phyloP scores from a whole-genome alignment of 805 yeast species.

The Starmerella vaccinii region DNA sequence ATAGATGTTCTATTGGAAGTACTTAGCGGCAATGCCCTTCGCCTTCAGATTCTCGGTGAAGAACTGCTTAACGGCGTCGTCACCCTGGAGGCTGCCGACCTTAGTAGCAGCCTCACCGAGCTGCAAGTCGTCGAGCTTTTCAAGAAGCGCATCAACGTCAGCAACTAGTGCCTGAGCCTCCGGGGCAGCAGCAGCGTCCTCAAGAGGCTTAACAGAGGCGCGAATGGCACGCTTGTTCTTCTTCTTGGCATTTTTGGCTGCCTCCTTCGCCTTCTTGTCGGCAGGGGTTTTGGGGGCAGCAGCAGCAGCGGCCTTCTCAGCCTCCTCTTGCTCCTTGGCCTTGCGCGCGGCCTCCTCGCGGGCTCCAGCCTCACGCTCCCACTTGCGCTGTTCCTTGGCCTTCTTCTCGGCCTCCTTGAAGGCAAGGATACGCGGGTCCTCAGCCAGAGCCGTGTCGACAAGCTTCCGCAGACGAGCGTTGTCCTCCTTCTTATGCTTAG shows the following conservation, averaged over 20 bases:
- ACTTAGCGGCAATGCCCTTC: slow-evolving; percentile 26
- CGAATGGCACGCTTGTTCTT: slow-evolving; percentile 88
- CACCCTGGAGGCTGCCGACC: slow-evolving; percentile 50
- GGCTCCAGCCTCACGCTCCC: slow-evolving; percentile 97
- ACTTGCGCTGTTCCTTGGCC: slow-evolving; percentile 87
- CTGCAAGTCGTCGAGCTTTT: slow-evolving; percentile 66
- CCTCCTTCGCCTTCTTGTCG: slow-evolving; percentile 77
- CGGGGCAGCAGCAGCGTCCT: slow-evolving; percentile 48
- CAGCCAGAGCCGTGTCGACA: slow-evolving; percentile 76
- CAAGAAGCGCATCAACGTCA: slow-evolving; percentile 72
- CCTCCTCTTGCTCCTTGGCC: slow-evolving; percentile 80
- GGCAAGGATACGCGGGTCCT: slow-evolving; percentile 89
- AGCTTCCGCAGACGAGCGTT: slow-evolving; percentile 76
- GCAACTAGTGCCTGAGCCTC: slow-evolving; percentile 40
- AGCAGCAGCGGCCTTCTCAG: slow-evolving; percentile 64
- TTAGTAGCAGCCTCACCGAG: slow-evolving; percentile 65
- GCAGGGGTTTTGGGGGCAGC: slow-evolving; percentile 50
- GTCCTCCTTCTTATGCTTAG: slow-evolving; percentile 96
- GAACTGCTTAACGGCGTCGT: slow-evolving; percentile 39
- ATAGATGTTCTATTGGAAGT: slow-evolving; percentile 21
- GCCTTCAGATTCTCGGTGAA: slow-evolving; percentile 20
- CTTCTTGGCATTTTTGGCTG: slow-evolving; percentile 82
- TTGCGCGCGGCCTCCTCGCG: slow-evolving; percentile 94
- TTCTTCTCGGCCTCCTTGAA: slow-evolving; percentile 91
- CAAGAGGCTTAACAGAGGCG: slow-evolving; percentile 69